Evolutionary conservation across 2,329 filamentous ascomycete species (phyloP).

Genomic region (Cucurbitaria berberidis): DNA sequence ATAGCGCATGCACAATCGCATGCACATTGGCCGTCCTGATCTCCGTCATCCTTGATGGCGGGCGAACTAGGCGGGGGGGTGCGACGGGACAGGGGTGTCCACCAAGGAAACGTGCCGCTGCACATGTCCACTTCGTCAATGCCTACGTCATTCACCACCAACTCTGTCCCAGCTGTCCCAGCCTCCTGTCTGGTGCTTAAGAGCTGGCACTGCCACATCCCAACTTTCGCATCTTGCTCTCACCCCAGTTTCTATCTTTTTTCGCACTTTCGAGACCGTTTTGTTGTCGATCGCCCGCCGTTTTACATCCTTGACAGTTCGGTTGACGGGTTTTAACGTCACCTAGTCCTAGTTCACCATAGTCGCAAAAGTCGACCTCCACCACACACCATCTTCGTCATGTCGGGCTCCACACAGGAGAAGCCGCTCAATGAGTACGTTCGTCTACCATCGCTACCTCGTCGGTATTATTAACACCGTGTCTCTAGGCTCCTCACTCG

Average conservation of each 20-base stretch:
- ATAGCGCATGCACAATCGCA: slow-evolving; percentile 22
- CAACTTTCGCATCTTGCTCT: slow-evolving; percentile 2
- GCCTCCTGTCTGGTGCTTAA: slow-evolving; percentile 30
- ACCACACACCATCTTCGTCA: slow-evolving; percentile 16
- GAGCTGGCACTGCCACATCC: slow-evolving; percentile 13
- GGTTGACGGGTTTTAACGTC: slow-evolving; percentile 1
- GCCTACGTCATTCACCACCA: slow-evolving; percentile 39
- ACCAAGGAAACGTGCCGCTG: slow-evolving; percentile 29
- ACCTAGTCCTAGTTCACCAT: slow-evolving; percentile 14
- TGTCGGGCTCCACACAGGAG: slow-evolving; percentile 31
- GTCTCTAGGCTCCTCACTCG: slow-evolving; percentile 57
- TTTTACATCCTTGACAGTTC: slow-evolving; percentile 4
- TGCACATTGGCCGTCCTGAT: slow-evolving; percentile 38
- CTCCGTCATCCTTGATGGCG: slow-evolving; percentile 31
- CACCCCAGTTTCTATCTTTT: not conserved
- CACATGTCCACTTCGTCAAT: slow-evolving; percentile 30
- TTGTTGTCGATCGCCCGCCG: slow-evolving; percentile 1
- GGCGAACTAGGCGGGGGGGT: slow-evolving; percentile 23
- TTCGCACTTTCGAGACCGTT: not conserved
- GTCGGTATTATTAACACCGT: not conserved
- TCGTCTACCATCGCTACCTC: not conserved
- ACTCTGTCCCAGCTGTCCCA: slow-evolving; percentile 32
- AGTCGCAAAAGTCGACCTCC: slow-evolving; percentile 23
- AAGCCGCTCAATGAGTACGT: slow-evolving; percentile 47
- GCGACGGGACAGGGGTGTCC: slow-evolving; percentile 35